Percentiles rank a stretch among this genome's conserved stretches.
These are phyloP conservation scores for Geosmithia putterillii DNA, from an alignment of 2,329 filamentous ascomycete species.

Conservation along the genomic window DNA sequence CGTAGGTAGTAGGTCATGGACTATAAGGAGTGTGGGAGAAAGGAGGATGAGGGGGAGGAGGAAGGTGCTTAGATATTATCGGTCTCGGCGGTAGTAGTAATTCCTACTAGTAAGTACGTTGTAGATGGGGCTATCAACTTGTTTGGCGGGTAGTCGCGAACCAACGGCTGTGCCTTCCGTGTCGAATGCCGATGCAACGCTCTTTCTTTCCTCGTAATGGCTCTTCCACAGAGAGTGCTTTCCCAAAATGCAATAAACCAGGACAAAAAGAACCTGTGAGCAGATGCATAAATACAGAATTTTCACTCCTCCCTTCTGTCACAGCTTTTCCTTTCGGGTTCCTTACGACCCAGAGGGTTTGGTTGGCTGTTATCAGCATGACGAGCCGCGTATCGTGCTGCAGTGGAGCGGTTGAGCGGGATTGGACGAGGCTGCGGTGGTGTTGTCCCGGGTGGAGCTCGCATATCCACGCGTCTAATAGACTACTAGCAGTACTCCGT, in stretches of 20 bases:
- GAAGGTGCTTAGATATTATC: not conserved
- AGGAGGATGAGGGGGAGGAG: not conserved
- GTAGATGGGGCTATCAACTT: not conserved
- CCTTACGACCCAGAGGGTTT: too few species aligned
- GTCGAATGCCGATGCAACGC: not conserved
- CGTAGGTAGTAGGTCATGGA: too few species aligned
- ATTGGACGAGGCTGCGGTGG: not conserved
- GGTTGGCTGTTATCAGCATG: not conserved
- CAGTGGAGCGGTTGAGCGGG: not conserved
- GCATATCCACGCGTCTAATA: not conserved
- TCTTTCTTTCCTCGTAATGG: too few species aligned
- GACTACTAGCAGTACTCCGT: not conserved
- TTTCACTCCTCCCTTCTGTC: not conserved
- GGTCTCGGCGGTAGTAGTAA: not conserved
- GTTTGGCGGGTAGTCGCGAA: not conserved
- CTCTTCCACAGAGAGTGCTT: too few species aligned
- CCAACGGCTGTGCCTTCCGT: not conserved
- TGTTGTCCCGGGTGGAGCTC: not conserved
- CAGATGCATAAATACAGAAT: not conserved
- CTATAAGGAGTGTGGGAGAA: too few species aligned
- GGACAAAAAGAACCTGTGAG: not conserved
- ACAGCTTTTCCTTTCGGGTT: not conserved
- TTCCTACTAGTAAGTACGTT: not conserved
- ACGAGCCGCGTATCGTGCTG: not conserved
- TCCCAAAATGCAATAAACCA: too few species aligned